These are phyloP conservation scores for Candida andamanensis DNA, from an alignment of 805 yeast species.

Conservation along the genomic window DNA sequence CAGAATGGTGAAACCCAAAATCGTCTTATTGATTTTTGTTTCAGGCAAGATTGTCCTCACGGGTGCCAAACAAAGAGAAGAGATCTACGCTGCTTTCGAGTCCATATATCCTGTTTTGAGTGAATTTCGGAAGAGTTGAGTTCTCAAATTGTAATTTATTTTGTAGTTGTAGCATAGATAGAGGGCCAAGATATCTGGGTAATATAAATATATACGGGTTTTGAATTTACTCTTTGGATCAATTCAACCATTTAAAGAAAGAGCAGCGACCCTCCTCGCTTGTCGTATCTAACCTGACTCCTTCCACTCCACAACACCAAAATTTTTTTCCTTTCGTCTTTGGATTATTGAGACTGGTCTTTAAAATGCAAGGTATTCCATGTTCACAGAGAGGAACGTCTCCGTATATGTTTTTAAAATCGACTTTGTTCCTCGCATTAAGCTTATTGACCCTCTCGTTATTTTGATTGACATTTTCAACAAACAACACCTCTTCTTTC, in stretches of 20 bases:
- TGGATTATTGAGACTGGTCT: constrained; percentile 21
- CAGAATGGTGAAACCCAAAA: constrained; percentile 99
- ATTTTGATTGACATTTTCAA: too few relatives aligned
- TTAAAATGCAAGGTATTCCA: constrained; percentile 20
- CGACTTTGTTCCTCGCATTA: too few relatives aligned
- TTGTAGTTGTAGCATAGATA: constrained; percentile 12
- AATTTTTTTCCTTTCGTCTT: constrained; percentile 26
- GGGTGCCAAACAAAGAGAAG: constrained; percentile 98
- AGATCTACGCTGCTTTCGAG: constrained; percentile 96
- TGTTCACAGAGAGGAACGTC: constrained; percentile 25
- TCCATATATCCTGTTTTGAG: constrained; percentile 97
- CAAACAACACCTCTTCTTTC: too few relatives aligned
- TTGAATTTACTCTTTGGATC: background rate
- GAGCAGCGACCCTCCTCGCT: constrained; percentile 14
- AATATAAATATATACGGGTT: constrained; percentile 5
- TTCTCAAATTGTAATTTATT: constrained; percentile 2
- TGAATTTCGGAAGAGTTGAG: constrained; percentile 82
- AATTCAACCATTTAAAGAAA: constrained; percentile 15
- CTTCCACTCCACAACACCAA: constrained; percentile 25
- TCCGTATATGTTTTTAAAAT: too few relatives aligned
- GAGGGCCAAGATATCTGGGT: constrained; percentile 5
- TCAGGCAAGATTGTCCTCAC: constrained; percentile 96
- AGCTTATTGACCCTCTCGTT: too few relatives aligned
- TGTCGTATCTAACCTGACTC: constrained; percentile 1
- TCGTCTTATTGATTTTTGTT: constrained; percentile 90